Evolutionary conservation across 495 filamentous ascomycete species (phyloP), one percentile per base, ranked within the genome.

Genomic region (Xylaria acuta): DNA sequence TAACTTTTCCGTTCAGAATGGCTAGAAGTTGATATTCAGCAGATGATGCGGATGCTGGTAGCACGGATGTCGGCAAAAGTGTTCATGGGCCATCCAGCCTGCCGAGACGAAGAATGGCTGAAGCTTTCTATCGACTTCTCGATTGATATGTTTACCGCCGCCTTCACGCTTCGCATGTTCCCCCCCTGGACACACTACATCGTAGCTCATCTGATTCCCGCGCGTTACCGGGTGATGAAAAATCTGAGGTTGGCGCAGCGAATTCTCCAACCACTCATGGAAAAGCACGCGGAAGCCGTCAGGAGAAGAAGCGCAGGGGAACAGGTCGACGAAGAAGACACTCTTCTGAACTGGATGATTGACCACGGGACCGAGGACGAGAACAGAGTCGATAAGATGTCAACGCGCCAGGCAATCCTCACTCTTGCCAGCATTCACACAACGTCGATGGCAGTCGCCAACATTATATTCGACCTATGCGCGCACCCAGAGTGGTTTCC

Each of bases 71-170:
- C 86, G 0, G 79, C 82, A 4, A 74, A 82, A 8, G 74, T 82
- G 5, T 86, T 87, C 56, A 64, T 87, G 22, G 86, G 86, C 22
- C 65, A 74, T 47, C 71, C 76, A 4, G 64, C 83, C 65, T 82
- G 82, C 66, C 81, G 83, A 1, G 74, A 88, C 65, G 66, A 78
- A 38, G 77, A 85, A 14, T 88, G 86, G 86, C 75, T 86, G 18
- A 72, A 81, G n/a, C 75, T 84, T 14, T 80, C 84, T 0, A 80
- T 86, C 53, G 80, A 82, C 45, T 88, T 83, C 70, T 80, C 86
- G 5, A 76, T 82, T 41, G 79, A 86, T 41, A 49, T 83, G 5
- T 86, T 88, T 72, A 43, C 59, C 11, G 80, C 81, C 2, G 77
- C 78, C 5, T 64, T 73, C 43, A 49, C 40, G 2, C n/a, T 73